Conservation (phyloP, 2,329 filamentous ascomycete genomes). For the Sclerotinia minor region DNA sequence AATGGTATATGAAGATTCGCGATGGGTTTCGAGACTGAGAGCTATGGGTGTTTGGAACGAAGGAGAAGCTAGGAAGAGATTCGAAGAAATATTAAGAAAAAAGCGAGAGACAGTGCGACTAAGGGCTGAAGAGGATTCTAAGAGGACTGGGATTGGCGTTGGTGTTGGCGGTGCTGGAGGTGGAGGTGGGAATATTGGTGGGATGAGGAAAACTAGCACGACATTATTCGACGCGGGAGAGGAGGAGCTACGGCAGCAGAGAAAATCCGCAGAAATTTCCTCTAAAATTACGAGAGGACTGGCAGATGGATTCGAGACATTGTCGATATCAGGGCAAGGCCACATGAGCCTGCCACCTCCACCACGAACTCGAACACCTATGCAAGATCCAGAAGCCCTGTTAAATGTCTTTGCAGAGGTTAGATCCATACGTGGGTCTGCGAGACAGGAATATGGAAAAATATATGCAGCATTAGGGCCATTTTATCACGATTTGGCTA, state of each 20-base stretch:
- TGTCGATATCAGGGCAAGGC: constrained; percentile 53
- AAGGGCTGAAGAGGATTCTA: constrained; percentile 43
- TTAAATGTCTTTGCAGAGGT: constrained; percentile 69
- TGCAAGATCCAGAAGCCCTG: constrained; percentile 62
- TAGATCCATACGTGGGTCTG: constrained; percentile 78
- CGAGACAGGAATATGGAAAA: constrained; percentile 86
- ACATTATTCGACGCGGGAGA: constrained; percentile 73
- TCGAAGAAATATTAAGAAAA: constrained; percentile 68
- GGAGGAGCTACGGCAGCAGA: constrained; percentile 62
- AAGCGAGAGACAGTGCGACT: constrained; percentile 58
- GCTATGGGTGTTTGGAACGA: constrained; percentile 94
- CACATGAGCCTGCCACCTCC: constrained; percentile 42
- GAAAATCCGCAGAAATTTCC: constrained; percentile 40
- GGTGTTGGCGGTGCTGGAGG: constrained; percentile 32
- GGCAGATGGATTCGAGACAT: constrained; percentile 79
- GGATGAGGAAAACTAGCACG: constrained; percentile 47
- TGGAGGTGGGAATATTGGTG: constrained; percentile 19
- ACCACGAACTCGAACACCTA: constrained; percentile 41
- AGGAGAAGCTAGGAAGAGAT: constrained; percentile 73
- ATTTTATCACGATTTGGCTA: constrained; percentile 81
- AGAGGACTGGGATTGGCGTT: constrained; percentile 39
- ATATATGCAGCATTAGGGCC: constrained; percentile 86
- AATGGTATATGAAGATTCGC: constrained; percentile 97
- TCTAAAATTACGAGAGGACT: constrained; percentile 40
- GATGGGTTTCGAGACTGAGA: constrained; percentile 86